Evolutionary conservation across 192 early-diverging fungal species (phyloP), one percentile per base, ranked within the genome.

Genomic region (Backusella tarrabulga): DNA sequence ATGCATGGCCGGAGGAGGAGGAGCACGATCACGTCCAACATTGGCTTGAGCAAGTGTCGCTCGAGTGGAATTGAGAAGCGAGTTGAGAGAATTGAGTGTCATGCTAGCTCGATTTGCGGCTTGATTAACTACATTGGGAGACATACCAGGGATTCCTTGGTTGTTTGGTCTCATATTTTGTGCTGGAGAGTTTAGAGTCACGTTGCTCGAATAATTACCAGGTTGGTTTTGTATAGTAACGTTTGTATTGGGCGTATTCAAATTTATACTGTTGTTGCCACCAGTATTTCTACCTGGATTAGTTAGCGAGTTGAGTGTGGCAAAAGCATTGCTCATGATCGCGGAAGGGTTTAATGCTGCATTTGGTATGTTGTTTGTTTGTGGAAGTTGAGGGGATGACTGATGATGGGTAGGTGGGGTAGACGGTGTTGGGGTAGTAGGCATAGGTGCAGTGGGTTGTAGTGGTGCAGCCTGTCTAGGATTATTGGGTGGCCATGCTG

Each of bases 231-330:
- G 23, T 11, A 9, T 26, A 21, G 56, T 29, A 63, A 14, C 9
- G 56, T 63, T 63, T 63, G 56, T 63, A 29, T 63, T 63, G 56
- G 21, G 11, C 12, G 23, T 14, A 63, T 26, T 63, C 56, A 63
- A 63, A 63, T 63, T 63, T 63, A 63, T 63, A 29, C 56, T 29
- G 11, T 29, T 63, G 56, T 63, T 63, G 56, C 56, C 56, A 63
- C 56, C 56, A 29, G 56, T 26, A 63, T 63, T 63, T 12, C 56
- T 63, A 63, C 56, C 56, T 63, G 56, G 56, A 63, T 32, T 32
- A 32, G 21, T 63, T 29, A 63, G 12, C 21, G 23, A 26, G 11
- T 63, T 63, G 11, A 63, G 56, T 29, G 56, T 63, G 56, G 56
- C 56, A 63, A 63, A 63, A 23, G 56, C 56, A 63, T 23, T 29